Evolutionary conservation across 83 land plant species (phyloP).

Genomic region (Picea abies): DNA sequence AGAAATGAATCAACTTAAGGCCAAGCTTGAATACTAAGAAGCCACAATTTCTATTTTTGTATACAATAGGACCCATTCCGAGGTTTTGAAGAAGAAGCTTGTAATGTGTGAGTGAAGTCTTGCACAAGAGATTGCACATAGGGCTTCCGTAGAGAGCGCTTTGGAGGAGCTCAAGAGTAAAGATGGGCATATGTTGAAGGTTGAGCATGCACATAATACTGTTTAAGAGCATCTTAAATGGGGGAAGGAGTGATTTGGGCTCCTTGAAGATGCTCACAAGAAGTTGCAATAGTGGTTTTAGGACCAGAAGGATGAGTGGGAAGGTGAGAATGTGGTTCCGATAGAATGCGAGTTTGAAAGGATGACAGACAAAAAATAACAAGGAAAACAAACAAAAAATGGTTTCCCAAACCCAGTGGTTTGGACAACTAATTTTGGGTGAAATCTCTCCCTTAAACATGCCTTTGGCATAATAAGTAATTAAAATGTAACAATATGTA

Average conservation of each 20-base stretch:
- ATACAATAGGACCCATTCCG: slow-evolving; percentile 15
- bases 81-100: slow-evolving; percentile 26
- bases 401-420: too few relatives aligned
- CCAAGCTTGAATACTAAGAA: slow-evolving; percentile 8
- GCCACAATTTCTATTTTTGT: not conserved
- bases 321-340: slow-evolving; percentile 37
- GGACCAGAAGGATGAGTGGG: slow-evolving; percentile 48
- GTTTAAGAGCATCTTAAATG: slow-evolving; percentile 64
- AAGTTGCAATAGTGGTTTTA: slow-evolving; percentile 44
- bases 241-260: slow-evolving; percentile 76
- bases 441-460: too few relatives aligned
- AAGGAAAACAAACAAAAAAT: too few relatives aligned
- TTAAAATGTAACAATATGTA: too few relatives aligned
- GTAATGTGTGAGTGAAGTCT: slow-evolving; percentile 16
- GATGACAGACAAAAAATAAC: too few relatives aligned
- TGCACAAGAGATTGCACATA: slow-evolving; percentile 20
- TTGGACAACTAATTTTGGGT: too few relatives aligned
- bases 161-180: slow-evolving; percentile 39
- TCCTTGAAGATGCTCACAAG: slow-evolving; percentile 73
- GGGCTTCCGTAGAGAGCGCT: slow-evolving; percentile 18
- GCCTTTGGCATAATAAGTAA: too few relatives aligned
- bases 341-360: not conserved
- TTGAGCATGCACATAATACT: slow-evolving; percentile 45
- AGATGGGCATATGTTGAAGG: slow-evolving; percentile 43
- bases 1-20: slow-evolving; percentile 10